Evolutionary conservation across 805 yeast genomes (phyloP), one percentile per base, ranked within the genome.

Genomic region (Saccharomyces jurei): DNA sequence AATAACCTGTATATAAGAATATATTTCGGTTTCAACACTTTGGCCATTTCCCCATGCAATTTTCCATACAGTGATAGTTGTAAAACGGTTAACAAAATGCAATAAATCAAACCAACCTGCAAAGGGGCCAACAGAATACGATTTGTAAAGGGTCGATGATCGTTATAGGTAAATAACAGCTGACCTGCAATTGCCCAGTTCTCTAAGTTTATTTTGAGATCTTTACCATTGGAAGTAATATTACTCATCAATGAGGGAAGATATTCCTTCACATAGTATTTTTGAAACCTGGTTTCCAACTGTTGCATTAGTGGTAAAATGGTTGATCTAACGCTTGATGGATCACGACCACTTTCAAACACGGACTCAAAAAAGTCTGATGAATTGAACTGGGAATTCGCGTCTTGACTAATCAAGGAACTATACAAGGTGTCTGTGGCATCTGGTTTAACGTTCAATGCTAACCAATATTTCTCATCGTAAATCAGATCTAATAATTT

Each of bases 91-190:
- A 86, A 67, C 65, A 87, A 82, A 61, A 87, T 77, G 65, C 86
- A 73, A 65, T 82, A 87, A 66, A 87, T 84, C 58, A 86, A 75
- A 51, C 94, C 94, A 56, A 87, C 84, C 66, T 86, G 92, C 4
- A 82, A 68, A 4, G 91, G 89, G 0, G 90, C 90, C 48, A 77
- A 60, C 13, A 83, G 64, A 4, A 80, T 81, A 2, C 79, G 72
- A 60, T 81, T 72, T 1, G 68, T 67, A 52, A 71, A 74, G 1
- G 87, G 87, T n/a, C 74, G 71, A 50, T 74, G 67, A 62, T 86
- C 89, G 2, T 63, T 47, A 44, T 59, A 67, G 1, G 57, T 30
- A 53, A 80, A 71, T 0, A 56, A 52, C 55, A 57, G 14, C 78
- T 69, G n/a, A 75, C 75, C 25, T 60, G 63, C 30, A 46, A 47